Evolutionary conservation across 2,329 filamentous ascomycete species (phyloP).

Genomic region (Aspergillus uvarum): DNA sequence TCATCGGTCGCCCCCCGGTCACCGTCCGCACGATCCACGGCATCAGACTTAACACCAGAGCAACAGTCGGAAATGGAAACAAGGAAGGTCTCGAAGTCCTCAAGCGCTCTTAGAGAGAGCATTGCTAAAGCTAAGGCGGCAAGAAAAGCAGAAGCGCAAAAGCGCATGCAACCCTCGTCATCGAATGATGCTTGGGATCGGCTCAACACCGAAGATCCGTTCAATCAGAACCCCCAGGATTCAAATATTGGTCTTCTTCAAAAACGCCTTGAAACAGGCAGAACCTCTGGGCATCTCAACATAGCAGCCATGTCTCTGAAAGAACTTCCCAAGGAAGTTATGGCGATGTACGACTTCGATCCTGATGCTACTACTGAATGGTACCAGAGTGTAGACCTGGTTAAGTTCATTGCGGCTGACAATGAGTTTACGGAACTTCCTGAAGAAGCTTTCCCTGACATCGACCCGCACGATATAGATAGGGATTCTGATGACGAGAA

Average conservation of each 20-base stretch:
- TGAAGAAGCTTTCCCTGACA: slow-evolving; percentile 76
- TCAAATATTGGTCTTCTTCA: slow-evolving; percentile 66
- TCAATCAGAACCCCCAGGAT: slow-evolving; percentile 61
- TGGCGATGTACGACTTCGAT: slow-evolving; percentile 87
- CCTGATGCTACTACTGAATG: slow-evolving; percentile 67
- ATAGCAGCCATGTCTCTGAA: slow-evolving; percentile 81
- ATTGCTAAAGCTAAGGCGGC: slow-evolving; percentile 92
- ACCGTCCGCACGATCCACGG: slow-evolving; percentile 30
- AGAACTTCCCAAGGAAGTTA: slow-evolving; percentile 75
- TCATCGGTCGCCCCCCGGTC: slow-evolving; percentile 33
- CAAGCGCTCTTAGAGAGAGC: slow-evolving; percentile 77
- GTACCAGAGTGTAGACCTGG: slow-evolving; percentile 89
- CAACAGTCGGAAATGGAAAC: slow-evolving; percentile 34
- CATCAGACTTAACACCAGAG: slow-evolving; percentile 32
- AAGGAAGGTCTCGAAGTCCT: slow-evolving; percentile 64
- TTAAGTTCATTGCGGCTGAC: slow-evolving; percentile 79
- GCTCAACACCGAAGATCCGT: slow-evolving; percentile 42
- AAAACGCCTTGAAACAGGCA: slow-evolving; percentile 69
- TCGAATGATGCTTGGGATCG: slow-evolving; percentile 51
- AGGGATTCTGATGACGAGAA: slow-evolving; percentile 67
- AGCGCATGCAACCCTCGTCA: slow-evolving; percentile 21
- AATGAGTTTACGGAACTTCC: slow-evolving; percentile 78
- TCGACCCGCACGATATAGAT: slow-evolving; percentile 54
- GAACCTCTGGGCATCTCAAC: slow-evolving; percentile 78
- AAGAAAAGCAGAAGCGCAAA: slow-evolving; percentile 54